Base-by-base conservation (phyloP, 495 filamentous ascomycete species). In the Lepraria neglecta region DNA sequence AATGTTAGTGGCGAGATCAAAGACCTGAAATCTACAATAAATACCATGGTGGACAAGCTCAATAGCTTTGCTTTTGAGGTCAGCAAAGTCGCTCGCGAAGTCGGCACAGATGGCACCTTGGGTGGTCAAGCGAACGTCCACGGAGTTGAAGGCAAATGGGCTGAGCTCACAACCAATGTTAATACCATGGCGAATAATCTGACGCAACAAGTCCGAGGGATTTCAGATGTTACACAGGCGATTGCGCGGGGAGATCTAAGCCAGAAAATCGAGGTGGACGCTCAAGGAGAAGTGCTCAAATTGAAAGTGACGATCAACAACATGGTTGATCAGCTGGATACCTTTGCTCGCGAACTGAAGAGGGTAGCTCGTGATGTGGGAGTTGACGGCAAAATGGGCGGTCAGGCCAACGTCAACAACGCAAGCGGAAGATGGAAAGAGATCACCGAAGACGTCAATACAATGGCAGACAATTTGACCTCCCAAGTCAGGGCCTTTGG, bases 131-230 rank as follows among this genome's bases (percentile, higher is more conserved):
- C 94, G 53, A 88, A 95, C 73, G 94, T 99, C 9, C 89, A 95
- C 66, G 94, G 96, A 64, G 95, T 97, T 45, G 94, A 99, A 78
- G 94, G 94, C 68, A 97, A 96, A 77, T 99, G 94, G 94, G 95
- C 95, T 73, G 95, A 99, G 73, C 82, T 99, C 27, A 99, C 95
- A 14, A 90, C 96, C 69, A 97, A 97, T 66, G 78, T 81, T 60
- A 81, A 81, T 70, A 85, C 89, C 50, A 97, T 97, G 94, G 94
- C 94, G 43, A 84, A 90, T 64, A 98, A 98, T 75, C 77, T 98
- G 60, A 98, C 94, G 5, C 88, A 88, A 15, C 91, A 96, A 75
- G 94, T 98, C 62, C 88, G 94, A 71, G 88, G 89, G 74, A 97
- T 98, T 61, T 97, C 94, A 2, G 89, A 92, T 62, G 94, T 98